Conservation (phyloP, 106 monocot species). For the Acorus calamus region DNA sequence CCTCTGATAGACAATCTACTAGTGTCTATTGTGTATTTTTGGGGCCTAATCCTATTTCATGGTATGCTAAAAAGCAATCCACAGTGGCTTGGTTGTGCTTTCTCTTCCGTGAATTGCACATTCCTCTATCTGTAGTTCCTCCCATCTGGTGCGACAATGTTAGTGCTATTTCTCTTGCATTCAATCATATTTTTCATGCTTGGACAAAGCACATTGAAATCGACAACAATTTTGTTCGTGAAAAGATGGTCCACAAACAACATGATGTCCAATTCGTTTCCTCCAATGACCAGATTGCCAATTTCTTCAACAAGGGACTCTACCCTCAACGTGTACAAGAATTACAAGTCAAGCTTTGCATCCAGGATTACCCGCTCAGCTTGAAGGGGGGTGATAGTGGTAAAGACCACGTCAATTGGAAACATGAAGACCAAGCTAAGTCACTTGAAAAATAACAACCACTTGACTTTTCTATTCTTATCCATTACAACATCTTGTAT, state of each 20-base stretch:
- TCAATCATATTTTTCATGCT: not conserved
- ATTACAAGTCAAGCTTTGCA: too few relatives aligned
- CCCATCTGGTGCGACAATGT: not conserved
- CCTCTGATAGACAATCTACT: not conserved
- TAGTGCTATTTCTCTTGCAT: not conserved
- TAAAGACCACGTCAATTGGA: too few relatives aligned
- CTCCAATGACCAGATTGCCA: too few relatives aligned
- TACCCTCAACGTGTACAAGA: too few relatives aligned
- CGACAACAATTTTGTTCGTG: not conserved
- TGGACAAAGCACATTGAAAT: slow-evolving; percentile 1
- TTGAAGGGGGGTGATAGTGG: too few relatives aligned
- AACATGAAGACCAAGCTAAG: too few relatives aligned
- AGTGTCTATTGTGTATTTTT: not conserved
- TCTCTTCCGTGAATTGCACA: not conserved
- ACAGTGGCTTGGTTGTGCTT: not conserved
- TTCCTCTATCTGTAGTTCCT: not conserved
- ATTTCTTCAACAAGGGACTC: too few relatives aligned
- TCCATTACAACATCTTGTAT: too few relatives aligned
- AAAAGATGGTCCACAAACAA: not conserved
- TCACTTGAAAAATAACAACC: too few relatives aligned
- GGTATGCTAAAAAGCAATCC: not conserved
- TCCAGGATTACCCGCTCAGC: too few relatives aligned
- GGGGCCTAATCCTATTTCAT: not conserved
- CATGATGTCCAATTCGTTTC: too few relatives aligned
- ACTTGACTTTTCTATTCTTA: too few relatives aligned